These are phyloP conservation scores for Daldinia decipiens DNA, from an alignment of 495 filamentous ascomycete genomes.

Conservation along the genomic window DNA sequence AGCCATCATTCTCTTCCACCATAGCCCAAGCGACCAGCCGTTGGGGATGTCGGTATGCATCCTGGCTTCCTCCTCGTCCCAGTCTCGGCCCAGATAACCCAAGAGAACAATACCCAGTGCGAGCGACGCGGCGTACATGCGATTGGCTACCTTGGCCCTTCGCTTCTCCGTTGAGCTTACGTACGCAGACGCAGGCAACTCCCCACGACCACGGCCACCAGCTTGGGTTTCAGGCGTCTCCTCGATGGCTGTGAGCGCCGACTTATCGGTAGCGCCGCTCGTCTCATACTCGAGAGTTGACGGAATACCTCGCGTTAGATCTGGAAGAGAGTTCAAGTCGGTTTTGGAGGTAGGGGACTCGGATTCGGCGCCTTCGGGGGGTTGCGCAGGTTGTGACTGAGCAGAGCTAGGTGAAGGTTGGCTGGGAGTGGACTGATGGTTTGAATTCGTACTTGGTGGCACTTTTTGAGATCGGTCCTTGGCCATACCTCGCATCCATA, in stretches of 20 bases:
- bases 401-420: slow-evolving; percentile 14
- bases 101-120: slow-evolving; percentile 60
- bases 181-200: slow-evolving; percentile 84
- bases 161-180: slow-evolving; percentile 88
- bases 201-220: slow-evolving; percentile 61
- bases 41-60: slow-evolving; percentile 74
- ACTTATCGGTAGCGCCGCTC: slow-evolving; percentile 58
- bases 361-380: slow-evolving; percentile 36
- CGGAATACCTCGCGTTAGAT: slow-evolving; percentile 90
- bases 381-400: slow-evolving; percentile 29
- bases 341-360: slow-evolving; percentile 50
- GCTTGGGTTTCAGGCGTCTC: slow-evolving; percentile 62
- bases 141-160: slow-evolving; percentile 74
- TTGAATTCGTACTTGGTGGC: slow-evolving; percentile 15
- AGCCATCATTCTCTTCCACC: slow-evolving; percentile 81
- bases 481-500: slow-evolving; percentile 57
- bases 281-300: slow-evolving; percentile 84
- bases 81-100: slow-evolving; percentile 81
- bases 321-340: slow-evolving; percentile 73
- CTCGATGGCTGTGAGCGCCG: slow-evolving; percentile 67
- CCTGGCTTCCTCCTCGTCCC: slow-evolving; percentile 77
- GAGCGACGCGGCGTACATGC: slow-evolving; percentile 67
- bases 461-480: slow-evolving; percentile 42
- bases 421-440: slow-evolving; percentile 17
- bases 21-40: slow-evolving; percentile 67